Evolutionary conservation across 2,329 filamentous ascomycete genomes (phyloP), one percentile per base, ranked within the genome.

Genomic region (Cercospora citrullina): DNA sequence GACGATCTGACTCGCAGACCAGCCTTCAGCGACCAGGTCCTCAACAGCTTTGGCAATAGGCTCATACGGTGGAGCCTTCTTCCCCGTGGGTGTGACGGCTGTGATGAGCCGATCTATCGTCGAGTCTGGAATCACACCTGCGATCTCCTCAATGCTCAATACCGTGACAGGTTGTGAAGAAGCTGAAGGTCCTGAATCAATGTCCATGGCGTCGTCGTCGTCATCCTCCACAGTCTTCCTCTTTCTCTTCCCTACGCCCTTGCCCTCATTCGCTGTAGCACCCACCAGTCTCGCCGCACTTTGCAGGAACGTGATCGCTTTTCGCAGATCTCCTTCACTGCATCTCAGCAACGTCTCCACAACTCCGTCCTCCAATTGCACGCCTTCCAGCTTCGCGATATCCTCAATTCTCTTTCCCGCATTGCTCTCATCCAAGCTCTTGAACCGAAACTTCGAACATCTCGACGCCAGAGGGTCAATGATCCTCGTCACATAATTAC

Each of bases 401-500:
- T 93, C 88, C 75, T 91, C 87, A 12, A 99, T 82, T 64, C 96
- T 85, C 76, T 86, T 87, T 74, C 89, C 90, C 7, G 95, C 93
- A 77, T 96, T 96, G 7, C 87, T 88, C 75, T 94, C 91, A 78
- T 97, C 94, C 71, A 99, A 83, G 71, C 91, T 92, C 87, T 99
- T 99, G 87, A 99, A 99, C 33, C 95, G 87, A 79, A 99, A 99
- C 81, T 99, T 99, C 80, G 90, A 93, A 83, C 95, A 99, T 74
- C 95, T 87, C 79, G 89, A 93, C 1, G 95, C 95, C 23, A 99
- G 83, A 6, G 95, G 96, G 78, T 99, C 95, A 76, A 99, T 99
- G 78, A 99, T 99, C 68, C 95, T 86, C 3, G 95, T 98, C 57
- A 99, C 95, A 76, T 99, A 99, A 81, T 99, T 99, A 82, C 96